Evolutionary conservation across 1,139 yeast species (phyloP), one percentile per base, ranked within the genome.

Genomic region (Chernovozyma sophiae-reginae): DNA sequence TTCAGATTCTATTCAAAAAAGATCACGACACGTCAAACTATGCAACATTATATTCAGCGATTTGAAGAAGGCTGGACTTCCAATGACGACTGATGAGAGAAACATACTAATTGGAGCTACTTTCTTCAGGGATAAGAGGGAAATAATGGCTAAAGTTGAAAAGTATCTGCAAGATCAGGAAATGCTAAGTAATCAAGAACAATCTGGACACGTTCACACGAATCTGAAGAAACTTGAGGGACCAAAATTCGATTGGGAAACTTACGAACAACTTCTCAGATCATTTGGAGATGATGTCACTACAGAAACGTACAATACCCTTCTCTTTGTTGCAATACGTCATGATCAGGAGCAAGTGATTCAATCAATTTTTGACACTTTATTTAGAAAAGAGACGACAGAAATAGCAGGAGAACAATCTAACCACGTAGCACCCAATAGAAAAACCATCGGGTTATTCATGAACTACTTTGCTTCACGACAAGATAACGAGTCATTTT

Each of bases 381-480:
- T 32, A 14, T 15, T 25, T 19, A 3, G 25, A 16, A 20, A 20
- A 10, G n/a, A n/a, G n/a, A n/a, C n/a, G n/a, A n/a, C n/a, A n/a
- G n/a, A n/a, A n/a, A n/a, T n/a, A n/a, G n/a, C n/a, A n/a, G n/a
- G n/a, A n/a, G 23, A 20, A 7, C 6, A 20, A 10, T 20, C 23
- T 7, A 10, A 20, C 10, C 10, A 6, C 6, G 10, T 10, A 7
- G 6, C 23, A 3, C 24, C 33, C 4, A 22, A 34, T 27, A 18
- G 40, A n/a, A 37, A 37, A 14, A 30, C 40, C 8, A 19, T 37
- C 11, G 40, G 40, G 3, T 24, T 37, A 3, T 31, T 35, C 17
- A 14, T 35, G 10, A 16, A 14, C n/a, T 30, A 30, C 15, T 31
- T 23, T 26, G 34, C 37, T 12, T n/a, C 7, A 6, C 14, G 13